Evolutionary conservation across 768 basidiomycete species (phyloP).

Genomic region (Leccinum longicurvipes): DNA sequence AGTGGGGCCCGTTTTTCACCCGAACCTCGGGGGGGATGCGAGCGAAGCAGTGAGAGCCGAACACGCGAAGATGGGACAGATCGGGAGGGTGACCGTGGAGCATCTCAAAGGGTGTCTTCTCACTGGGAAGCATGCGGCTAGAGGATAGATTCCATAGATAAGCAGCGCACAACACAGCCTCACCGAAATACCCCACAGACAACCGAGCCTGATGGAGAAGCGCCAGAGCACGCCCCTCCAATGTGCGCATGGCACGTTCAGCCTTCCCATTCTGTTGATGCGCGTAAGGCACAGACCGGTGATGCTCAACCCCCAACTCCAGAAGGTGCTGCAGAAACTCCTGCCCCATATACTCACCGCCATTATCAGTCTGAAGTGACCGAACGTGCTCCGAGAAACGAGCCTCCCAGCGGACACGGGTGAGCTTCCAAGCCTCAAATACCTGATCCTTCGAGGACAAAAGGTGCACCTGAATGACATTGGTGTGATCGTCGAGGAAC

Average conservation of each 20-base stretch:
- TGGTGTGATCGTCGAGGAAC: not conserved
- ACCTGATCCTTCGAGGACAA: not conserved
- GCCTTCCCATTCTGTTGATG: constrained; percentile 34
- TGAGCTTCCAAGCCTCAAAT: not conserved
- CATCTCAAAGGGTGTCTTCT: not conserved
- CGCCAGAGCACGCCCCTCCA: not conserved
- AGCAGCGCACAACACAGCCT: constrained; percentile 4
- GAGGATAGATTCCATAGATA: not conserved
- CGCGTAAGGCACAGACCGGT: constrained; percentile 28
- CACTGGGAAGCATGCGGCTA: not conserved
- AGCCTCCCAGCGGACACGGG: not conserved
- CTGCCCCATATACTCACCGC: not conserved
- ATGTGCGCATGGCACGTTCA: constrained; percentile 17
- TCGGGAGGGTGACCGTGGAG: not conserved
- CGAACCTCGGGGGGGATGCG: not conserved
- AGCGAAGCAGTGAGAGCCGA: not conserved
- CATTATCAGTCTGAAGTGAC: not conserved
- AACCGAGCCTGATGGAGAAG: not conserved
- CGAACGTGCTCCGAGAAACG: not conserved
- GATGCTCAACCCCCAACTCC: constrained; percentile 13
- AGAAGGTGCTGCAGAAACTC: not conserved
- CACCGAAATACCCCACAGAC: constrained; percentile 4
- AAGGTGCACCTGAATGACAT: not conserved
- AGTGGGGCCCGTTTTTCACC: not conserved
- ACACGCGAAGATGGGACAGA: not conserved